phyloP scores from a whole-genome alignment of 495 filamentous ascomycete species.

The Penicillium longicatenatum region DNA sequence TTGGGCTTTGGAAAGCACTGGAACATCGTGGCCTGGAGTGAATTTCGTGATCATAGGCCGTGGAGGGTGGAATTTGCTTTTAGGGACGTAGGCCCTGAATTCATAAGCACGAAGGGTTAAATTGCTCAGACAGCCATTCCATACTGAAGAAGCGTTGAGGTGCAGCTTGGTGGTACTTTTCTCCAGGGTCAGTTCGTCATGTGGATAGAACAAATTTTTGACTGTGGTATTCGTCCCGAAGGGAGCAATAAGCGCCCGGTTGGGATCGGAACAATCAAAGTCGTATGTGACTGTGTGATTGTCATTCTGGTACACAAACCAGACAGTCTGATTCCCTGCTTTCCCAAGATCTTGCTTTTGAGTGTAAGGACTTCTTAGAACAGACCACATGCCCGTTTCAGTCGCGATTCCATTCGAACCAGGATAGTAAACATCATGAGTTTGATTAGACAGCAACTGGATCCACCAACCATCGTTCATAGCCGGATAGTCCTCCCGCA shows the following conservation, averaged over 20 bases:
- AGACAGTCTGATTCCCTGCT: constrained; percentile 57
- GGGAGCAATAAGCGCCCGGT: constrained; percentile 57
- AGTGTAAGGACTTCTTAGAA: constrained; percentile 52
- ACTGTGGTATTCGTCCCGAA: constrained; percentile 59
- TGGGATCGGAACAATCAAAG: constrained; percentile 58
- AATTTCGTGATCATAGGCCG: constrained; percentile 68
- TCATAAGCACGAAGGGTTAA: constrained; percentile 59
- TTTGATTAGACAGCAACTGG: constrained; percentile 62
- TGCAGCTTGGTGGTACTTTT: constrained; percentile 40
- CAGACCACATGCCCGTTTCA: constrained; percentile 70
- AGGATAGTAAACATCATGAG: constrained; percentile 49
- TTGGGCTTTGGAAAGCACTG: constrained; percentile 52
- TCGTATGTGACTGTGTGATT: constrained; percentile 57
- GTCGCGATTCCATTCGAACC: constrained; percentile 58
- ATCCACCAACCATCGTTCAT: constrained; percentile 67
- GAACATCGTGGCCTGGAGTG: constrained; percentile 63
- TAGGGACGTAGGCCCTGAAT: constrained; percentile 65
- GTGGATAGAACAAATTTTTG: constrained; percentile 68
- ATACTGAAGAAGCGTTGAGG: constrained; percentile 44
- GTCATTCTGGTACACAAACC: constrained; percentile 69
- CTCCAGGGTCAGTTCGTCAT: constrained; percentile 55
- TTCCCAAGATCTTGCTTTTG: constrained; percentile 54
- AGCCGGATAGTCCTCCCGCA: constrained; percentile 59
- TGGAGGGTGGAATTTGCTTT: constrained; percentile 49
- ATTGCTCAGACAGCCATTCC: constrained; percentile 59